Evolutionary conservation across 192 early-diverging fungal genomes (phyloP).

Genomic region (Coemansia sp.): DNA sequence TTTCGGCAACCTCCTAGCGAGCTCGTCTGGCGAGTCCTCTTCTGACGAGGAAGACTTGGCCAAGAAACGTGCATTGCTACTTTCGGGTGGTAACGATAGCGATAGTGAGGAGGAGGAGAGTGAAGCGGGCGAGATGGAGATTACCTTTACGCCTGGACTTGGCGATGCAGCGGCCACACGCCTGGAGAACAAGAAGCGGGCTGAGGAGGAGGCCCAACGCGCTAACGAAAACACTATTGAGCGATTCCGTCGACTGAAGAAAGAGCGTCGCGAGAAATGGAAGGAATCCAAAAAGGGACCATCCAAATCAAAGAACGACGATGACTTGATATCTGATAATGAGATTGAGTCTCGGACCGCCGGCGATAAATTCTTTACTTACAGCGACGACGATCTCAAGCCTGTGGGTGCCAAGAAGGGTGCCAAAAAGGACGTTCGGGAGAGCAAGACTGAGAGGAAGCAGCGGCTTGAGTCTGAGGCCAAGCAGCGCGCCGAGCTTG

Average conservation of each 20-base stretch:
- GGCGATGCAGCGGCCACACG: slow-evolving; percentile 62
- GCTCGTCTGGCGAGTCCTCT: slow-evolving; percentile 55
- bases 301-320: slow-evolving; percentile 39
- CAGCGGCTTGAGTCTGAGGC: slow-evolving; percentile 59
- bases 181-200: slow-evolving; percentile 59
- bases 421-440: slow-evolving; percentile 44
- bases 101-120: slow-evolving; percentile 23
- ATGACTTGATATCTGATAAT: slow-evolving; percentile 58
- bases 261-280: slow-evolving; percentile 70
- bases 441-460: slow-evolving; percentile 54
- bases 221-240: slow-evolving; percentile 84
- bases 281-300: slow-evolving; percentile 51
- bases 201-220: slow-evolving; percentile 28
- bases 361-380: slow-evolving; percentile 57
- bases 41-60: slow-evolving; percentile 58
- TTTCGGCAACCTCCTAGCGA: slow-evolving; percentile 86
- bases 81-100: slow-evolving; percentile 26
- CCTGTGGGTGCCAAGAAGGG: slow-evolving; percentile 20
- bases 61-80: slow-evolving; percentile 45
- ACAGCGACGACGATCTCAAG: slow-evolving; percentile 43
- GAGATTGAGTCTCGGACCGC: slow-evolving; percentile 55
- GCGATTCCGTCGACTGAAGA: slow-evolving; percentile 74
- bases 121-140: slow-evolving; percentile 79
- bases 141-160: slow-evolving; percentile 92
- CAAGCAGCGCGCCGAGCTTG: slow-evolving; percentile 71